Base-by-base conservation (phyloP, 768 basidiomycete species). In the Trametes cinnabarina region DNA sequence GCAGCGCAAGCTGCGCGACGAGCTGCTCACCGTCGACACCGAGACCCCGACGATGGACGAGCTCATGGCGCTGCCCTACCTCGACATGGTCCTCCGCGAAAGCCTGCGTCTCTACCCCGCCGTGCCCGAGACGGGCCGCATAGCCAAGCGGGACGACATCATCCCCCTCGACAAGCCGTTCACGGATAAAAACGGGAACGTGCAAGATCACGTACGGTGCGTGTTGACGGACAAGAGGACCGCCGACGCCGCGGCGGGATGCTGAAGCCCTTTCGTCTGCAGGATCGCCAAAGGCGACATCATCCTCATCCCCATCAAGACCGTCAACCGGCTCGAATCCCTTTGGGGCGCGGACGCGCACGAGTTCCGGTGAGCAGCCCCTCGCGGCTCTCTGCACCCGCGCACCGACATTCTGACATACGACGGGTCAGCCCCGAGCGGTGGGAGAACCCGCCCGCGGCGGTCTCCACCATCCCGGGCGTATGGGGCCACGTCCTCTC, bases 81-180 rank as follows among this genome's bases (percentile, higher is more conserved):
- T 92, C 25, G 89, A 90, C 58, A 76, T 75, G 25, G 79, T 87
- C 11, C 75, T 86, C 4, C 77, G 80, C 7, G 87, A 88, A 69
- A 80, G 77, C 0, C 67, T 88, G 59, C 79, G 87, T 0, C 44
- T 84, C 1, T 75, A 87, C 61, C 54, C 83, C 0, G 83, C 84
- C 0, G 78, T 86, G 4, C 70, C 78, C 1, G 61, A 61, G 15
- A 79, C 77, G 0, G 79, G 82, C 71, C 76, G 87, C 5, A 74
- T 79, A 64, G 75, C 51, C 62, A 74, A 47, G 17, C 50, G 63
- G 60, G 76, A 73, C 58, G 84, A 84, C 53, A 68, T 77, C 51
- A 78, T 89, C 35, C 84, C 87, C 23, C 73, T 85, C 4, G 61
- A 60, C 40, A 62, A 53, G 34, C 72, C 75, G 8, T 71, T 70